These are phyloP conservation scores for Arachis monticola DNA, from an alignment of 331 rosid species.

Conservation along the genomic window DNA sequence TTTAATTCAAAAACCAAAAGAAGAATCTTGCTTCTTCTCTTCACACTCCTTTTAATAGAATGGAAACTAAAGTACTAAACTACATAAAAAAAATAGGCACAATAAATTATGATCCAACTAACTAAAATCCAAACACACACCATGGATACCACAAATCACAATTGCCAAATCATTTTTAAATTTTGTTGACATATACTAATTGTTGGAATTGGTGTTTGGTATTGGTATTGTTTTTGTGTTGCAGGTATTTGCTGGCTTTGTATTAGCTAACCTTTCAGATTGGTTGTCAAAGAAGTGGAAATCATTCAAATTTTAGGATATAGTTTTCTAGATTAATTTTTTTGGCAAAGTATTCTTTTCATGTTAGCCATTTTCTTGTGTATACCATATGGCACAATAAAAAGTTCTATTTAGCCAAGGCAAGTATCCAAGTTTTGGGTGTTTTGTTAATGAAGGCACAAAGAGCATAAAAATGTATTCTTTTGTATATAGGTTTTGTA, in stretches of 20 bases:
- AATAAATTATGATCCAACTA: no score
- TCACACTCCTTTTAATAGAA: no score
- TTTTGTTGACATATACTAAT: conserved; percentile 3
- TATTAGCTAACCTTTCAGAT: conserved; percentile 81
- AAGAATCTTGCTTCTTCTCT: no score
- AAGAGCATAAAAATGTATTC: conserved; percentile 6
- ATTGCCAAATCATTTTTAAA: background rate
- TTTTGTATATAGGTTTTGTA: conserved; percentile 23
- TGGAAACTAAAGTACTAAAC: no score
- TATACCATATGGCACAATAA: conserved; percentile 22
- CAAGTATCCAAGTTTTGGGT: conserved; percentile 25
- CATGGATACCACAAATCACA: background rate
- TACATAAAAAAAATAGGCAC: no score
- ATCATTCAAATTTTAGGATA: conserved; percentile 55
- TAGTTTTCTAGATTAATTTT: conserved; percentile 28
- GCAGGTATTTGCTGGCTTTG: conserved; percentile 95
- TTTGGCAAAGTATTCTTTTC: conserved; percentile 57
- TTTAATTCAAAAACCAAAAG: no score
- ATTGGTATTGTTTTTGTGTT: background rate
- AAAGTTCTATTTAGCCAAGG: background rate
- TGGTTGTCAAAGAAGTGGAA: conserved; percentile 76
- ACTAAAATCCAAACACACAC: no score
- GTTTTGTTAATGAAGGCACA: conserved; percentile 17
- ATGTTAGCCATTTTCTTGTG: conserved; percentile 23
- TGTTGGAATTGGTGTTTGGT: conserved; percentile 17